Conservation (phyloP, 176 grass and related monocot genomes). For the Miscanthus lutarioriparius region DNA sequence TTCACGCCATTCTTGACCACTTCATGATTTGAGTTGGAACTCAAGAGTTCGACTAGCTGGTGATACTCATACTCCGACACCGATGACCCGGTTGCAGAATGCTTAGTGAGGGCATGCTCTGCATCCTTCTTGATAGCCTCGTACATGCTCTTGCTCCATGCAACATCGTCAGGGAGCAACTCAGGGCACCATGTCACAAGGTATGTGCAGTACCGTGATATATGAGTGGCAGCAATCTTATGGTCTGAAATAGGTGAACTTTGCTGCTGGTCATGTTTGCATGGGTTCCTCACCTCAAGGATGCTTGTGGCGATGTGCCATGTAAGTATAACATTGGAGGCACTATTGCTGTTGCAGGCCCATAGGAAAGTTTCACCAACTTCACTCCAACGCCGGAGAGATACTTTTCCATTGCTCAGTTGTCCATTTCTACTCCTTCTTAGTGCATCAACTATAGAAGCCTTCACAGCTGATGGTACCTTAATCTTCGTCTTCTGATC, state of each 20-base stretch:
- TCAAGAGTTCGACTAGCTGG: background rate
- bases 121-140: background rate
- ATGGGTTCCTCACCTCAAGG: background rate
- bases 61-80: background rate
- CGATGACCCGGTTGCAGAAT: fast-evolving
- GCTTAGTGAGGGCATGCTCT: background rate
- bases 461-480: background rate
- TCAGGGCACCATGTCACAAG: no score
- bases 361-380: background rate
- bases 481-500: background rate
- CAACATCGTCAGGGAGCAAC: no score
- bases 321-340: background rate
- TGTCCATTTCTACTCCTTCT: background rate
- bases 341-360: background rate
- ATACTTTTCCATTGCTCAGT: background rate
- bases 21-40: background rate
- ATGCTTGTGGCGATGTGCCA: constrained; percentile 36
- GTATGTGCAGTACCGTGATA: no score
- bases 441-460: background rate
- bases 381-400: background rate
- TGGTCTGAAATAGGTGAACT: background rate
- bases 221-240: background rate
- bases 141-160: constrained; percentile 25
- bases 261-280: background rate
- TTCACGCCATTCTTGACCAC: background rate